Evolutionary conservation across 1,284 basidiomycete genomes (phyloP).

Genomic region (Ceratobasidium sp.): DNA sequence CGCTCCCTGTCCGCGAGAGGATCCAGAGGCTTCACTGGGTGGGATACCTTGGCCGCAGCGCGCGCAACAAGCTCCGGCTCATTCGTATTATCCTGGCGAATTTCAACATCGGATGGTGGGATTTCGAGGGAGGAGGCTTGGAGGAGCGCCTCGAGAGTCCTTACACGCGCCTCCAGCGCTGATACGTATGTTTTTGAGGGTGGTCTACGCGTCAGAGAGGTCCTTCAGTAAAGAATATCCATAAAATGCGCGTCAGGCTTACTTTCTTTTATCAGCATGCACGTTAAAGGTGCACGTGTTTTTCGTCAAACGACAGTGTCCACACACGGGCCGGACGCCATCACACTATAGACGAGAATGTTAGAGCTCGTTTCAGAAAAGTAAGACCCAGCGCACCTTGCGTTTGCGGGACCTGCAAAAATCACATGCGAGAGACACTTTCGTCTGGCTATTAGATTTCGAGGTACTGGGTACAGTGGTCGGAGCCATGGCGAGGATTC

Average conservation of each 20-base stretch:
- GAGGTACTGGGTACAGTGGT: slow-evolving; percentile 19
- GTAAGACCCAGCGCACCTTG: not conserved
- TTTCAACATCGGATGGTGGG: slow-evolving; percentile 35
- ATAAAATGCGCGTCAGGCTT: not conserved
- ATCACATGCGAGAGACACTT: slow-evolving; percentile 39
- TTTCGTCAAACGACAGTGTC: slow-evolving; percentile 37
- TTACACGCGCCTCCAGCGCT: slow-evolving; percentile 31
- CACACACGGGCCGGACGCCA: slow-evolving; percentile 36
- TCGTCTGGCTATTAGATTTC: slow-evolving; percentile 25
- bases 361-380: not conserved
- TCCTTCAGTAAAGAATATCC: not conserved
- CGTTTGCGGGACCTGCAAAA: slow-evolving; percentile 40
- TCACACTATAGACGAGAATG: slow-evolving; percentile 7
- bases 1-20: slow-evolving; percentile 33
- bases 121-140: slow-evolving; percentile 35
- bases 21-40: slow-evolving; percentile 21
- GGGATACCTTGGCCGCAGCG: not conserved
- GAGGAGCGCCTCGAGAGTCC: slow-evolving; percentile 34
- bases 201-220: not conserved
- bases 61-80: slow-evolving; percentile 28
- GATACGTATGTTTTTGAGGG: slow-evolving; percentile 40
- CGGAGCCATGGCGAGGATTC: slow-evolving; percentile 13
- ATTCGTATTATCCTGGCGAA: slow-evolving; percentile 13
- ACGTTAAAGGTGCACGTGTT: slow-evolving; percentile 39
- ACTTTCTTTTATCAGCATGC: slow-evolving; percentile 42